Base-by-base conservation (phyloP, 306 rosid species). In the Cicer bijugum region DNA sequence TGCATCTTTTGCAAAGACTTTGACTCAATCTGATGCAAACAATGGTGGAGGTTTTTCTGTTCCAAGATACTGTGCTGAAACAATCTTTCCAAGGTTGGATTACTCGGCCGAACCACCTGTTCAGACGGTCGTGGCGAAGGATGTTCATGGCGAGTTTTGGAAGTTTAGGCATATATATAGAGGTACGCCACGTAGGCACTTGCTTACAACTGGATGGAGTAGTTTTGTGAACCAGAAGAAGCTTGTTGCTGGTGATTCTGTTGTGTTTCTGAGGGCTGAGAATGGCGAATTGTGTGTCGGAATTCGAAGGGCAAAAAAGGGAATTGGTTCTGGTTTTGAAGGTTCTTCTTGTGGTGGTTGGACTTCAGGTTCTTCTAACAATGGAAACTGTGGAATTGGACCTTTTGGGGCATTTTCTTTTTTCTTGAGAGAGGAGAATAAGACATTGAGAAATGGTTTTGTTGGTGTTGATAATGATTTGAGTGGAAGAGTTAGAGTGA, bases 11-110 rank as follows among this genome's bases (percentile, higher is more conserved):
- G 96, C 98, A 0, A 94, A 94, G 85, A 94, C 98, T 12, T 79
- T 94, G 39, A 94, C 98, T 1, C 98, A 91, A 74, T 91, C 97
- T 0, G 98, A 94, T 67, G 97, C 98, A 40, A 94, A 94, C 86
- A 94, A 94, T 69, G 98, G 98, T 23, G 98, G 98, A 12, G 98
- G 98, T 0, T 94, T 94, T 72, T 91, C 97, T 0, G 98, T 94
- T 28, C 98, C 98, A 0, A 78, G 98, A 55, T 94, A 94, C 85
- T 94, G 98, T 16, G 98, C 98, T 0, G 98, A 94, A 71, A 94
- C 98, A 0, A 91, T 94, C n/a, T 94, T 94, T 23, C 98, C 98
- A 0, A 75, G 90, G 68, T 75, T 94, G 6, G 97, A 94, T 85
- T 91, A 91, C 85, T 56, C 96, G 8, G 95, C 98, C 0, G 97